Evolutionary conservation across 73 alveolate species (phyloP).

Genomic region (Paramecium caudatum): DNA sequence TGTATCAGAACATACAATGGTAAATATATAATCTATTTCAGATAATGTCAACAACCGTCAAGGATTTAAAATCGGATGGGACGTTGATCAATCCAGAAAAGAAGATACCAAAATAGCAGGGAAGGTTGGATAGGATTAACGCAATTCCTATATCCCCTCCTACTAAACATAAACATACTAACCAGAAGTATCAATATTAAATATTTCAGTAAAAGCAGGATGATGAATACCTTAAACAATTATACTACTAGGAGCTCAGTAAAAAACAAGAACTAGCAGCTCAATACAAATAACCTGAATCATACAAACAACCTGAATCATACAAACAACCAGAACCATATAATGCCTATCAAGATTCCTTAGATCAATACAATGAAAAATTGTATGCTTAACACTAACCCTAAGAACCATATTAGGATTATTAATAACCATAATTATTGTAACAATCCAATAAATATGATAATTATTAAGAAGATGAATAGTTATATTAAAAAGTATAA

Average conservation of each 20-base stretch:
- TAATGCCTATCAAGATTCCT: neutral
- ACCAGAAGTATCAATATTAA: neutral
- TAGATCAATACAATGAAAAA: neutral
- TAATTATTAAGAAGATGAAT: neutral
- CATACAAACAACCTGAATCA: neutral
- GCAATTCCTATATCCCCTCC: slow-evolving; percentile 46
- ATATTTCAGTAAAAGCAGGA: slow-evolving; percentile 37
- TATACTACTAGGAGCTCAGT: neutral
- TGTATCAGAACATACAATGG: slow-evolving; percentile 60
- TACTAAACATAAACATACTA: slow-evolving; percentile 40
- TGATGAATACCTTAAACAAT: slow-evolving; percentile 26
- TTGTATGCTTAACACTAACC: too few relatives aligned
- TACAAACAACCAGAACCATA: neutral
- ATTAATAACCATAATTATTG: slow-evolving; percentile 19
- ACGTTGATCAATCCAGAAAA: slow-evolving; percentile 61
- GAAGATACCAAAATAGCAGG: slow-evolving; percentile 55
- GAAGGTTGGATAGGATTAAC: slow-evolving; percentile 37
- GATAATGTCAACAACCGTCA: slow-evolving; percentile 28
- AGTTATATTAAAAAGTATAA: slow-evolving; percentile 9
- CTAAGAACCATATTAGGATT: neutral
- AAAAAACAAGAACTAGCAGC: slow-evolving; percentile 33
- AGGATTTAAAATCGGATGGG: slow-evolving; percentile 67
- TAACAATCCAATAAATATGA: slow-evolving; percentile 36
- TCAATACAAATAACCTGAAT: neutral
- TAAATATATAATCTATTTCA: neutral